phyloP scores from a whole-genome alignment of 1,284 basidiomycete species.

The Malassezia nana region DNA sequence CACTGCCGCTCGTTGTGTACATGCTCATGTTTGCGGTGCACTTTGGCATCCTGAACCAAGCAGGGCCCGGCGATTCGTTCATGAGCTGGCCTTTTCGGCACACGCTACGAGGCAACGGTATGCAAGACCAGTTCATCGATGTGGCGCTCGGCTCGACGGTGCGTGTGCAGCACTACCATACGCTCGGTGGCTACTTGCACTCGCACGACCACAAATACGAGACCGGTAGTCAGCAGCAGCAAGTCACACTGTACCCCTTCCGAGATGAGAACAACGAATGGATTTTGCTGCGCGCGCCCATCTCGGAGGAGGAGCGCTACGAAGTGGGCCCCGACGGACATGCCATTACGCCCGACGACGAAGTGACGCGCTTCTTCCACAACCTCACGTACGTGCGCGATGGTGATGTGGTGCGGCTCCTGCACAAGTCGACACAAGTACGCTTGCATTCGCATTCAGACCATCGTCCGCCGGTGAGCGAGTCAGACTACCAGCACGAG shows the following conservation, averaged over 20 bases:
- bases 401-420: constrained; percentile 67
- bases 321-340: constrained; percentile 36
- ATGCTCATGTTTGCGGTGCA: constrained; percentile 92
- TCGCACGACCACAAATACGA: constrained; percentile 86
- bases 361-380: constrained; percentile 27
- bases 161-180: constrained; percentile 79
- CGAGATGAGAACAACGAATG: constrained; percentile 84
- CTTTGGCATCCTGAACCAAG: constrained; percentile 74
- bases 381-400: constrained; percentile 59
- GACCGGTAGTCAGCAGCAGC: constrained; percentile 65
- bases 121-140: constrained; percentile 82
- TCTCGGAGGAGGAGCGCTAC: constrained; percentile 53
- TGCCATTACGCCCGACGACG: constrained; percentile 27
- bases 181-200: constrained; percentile 94
- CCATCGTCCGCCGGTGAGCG: constrained; percentile 78
- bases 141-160: constrained; percentile 75
- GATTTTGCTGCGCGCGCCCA: constrained; percentile 58
- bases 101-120: constrained; percentile 76
- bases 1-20: constrained; percentile 75
- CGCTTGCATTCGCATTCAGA: constrained; percentile 87
- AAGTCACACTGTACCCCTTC: constrained; percentile 95
- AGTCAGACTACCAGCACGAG: constrained; percentile 98
- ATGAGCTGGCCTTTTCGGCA: constrained; percentile 99
- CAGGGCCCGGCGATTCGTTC: constrained; percentile 93
- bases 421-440: constrained; percentile 72